These are phyloP conservation scores for Talaromyces funiculosus DNA, from an alignment of 2,329 filamentous ascomycete genomes.

Conservation along the genomic window DNA sequence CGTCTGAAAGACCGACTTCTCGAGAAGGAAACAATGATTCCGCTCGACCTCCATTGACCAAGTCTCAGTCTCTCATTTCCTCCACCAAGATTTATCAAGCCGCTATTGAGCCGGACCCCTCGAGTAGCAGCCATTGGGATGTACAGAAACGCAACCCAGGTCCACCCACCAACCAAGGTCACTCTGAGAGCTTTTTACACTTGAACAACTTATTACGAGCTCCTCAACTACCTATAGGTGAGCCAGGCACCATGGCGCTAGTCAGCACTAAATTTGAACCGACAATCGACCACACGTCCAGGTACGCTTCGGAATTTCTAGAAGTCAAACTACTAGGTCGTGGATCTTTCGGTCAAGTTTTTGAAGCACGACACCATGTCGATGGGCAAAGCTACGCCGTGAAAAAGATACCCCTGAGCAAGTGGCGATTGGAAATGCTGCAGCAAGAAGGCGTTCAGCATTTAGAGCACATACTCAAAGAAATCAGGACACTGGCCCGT, in stretches of 20 bases:
- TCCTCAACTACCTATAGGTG: conserved; percentile 23
- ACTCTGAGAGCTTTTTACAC: conserved; percentile 23
- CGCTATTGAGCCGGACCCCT: conserved; percentile 5
- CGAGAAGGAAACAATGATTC: conserved; percentile 21
- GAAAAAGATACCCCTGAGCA: conserved; percentile 58
- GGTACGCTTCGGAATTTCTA: conserved; percentile 48
- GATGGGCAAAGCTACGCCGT: conserved; percentile 60
- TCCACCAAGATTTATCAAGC: conserved; percentile 19
- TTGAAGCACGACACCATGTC: conserved; percentile 55
- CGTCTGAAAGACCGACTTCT: conserved; percentile 16
- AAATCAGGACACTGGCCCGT: conserved; percentile 57
- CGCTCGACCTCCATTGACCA: conserved; percentile 14
- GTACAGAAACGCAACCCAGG: conserved; percentile 19
- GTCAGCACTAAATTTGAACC: conserved; percentile 22
- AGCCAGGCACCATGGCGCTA: conserved; percentile 28
- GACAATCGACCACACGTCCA: conserved; percentile 29
- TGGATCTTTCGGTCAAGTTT: conserved; percentile 62
- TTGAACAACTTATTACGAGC: conserved; percentile 20
- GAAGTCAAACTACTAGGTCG: conserved; percentile 55
- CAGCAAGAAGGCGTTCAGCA: conserved; percentile 48
- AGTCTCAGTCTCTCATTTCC: conserved; percentile 5
- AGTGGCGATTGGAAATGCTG: conserved; percentile 48
- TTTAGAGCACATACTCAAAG: conserved; percentile 53
- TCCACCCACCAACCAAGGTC: conserved; percentile 16
- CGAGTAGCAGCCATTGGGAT: conserved; percentile 14